Base-by-base conservation (phyloP, 805 yeast genomes). In the Nakazawaea pomicola region DNA sequence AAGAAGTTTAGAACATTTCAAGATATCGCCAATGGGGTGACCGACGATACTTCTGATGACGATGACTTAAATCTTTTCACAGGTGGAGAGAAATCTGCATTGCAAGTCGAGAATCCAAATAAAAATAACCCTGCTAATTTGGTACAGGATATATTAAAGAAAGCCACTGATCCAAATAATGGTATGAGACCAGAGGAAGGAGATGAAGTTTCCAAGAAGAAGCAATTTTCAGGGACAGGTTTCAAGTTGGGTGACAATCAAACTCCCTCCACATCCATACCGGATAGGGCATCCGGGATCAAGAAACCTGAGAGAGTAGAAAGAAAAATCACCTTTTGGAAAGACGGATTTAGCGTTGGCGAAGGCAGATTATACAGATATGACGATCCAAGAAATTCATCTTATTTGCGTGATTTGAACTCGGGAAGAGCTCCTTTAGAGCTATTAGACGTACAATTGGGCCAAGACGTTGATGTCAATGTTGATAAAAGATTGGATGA, bases 291-390 rank as follows among this genome's bases (percentile, higher is more conserved):
- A 18, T 48, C 54, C 5, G 56, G 56, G 2, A 52, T 57, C 20
- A 49, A 50, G 25, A 57, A 51, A 29, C 53, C 58, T 3, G 68
- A 64, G 29, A 80, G 77, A 44, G 96, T 83, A 4, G 71, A 74
- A 14, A 74, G 98, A 55, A 84, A 84, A 32, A 83, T 93, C 47
- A 87, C 95, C 0, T 91, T 93, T 59, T 93, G 99, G 99, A 83
- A 80, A 51, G 91, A 93, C 54, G 99, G 99, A 1, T 93, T 93
- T 63, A 87, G 88, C 47, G 89, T 93, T 19, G 98, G 93, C 24
- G 96, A 90, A 36, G 98, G 98, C 2, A 76, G 77, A 18, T 70
- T 93, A 42, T 82, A 75, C 58, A 70, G 93, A 44, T 93, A 89
- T 58, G 96, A 91, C 54, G 98, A 93, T 58, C 96, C 96, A 5